Evolutionary conservation across 768 basidiomycete species (phyloP).

Genomic region (Kwoniella pini): DNA sequence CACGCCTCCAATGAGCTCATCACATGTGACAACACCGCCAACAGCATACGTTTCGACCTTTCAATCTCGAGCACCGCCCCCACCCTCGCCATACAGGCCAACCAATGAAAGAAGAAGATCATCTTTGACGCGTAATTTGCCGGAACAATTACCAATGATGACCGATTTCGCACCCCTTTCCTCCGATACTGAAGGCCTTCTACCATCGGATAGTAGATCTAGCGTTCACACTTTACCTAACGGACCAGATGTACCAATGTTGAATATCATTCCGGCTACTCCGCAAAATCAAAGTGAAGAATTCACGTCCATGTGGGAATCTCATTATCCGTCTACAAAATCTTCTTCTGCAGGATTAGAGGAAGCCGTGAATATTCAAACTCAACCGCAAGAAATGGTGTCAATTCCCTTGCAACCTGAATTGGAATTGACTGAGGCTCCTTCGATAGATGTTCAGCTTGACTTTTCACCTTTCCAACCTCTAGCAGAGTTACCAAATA

Average conservation of each 20-base stretch:
- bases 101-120: slow-evolving; percentile 32
- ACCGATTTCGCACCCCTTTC: slow-evolving; percentile 3
- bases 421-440: slow-evolving; percentile 10
- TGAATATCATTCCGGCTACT: slow-evolving; percentile 50
- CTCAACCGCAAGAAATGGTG: slow-evolving; percentile 19
- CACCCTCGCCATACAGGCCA: slow-evolving; percentile 47
- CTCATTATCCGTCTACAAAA: not conserved
- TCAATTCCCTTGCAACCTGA: slow-evolving; percentile 26
- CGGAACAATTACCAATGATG: slow-evolving; percentile 24
- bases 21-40: slow-evolving; percentile 45
- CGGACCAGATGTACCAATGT: slow-evolving; percentile 37
- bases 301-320: slow-evolving; percentile 19
- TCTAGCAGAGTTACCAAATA: slow-evolving; percentile 22
- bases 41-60: slow-evolving; percentile 42
- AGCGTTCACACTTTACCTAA: slow-evolving; percentile 20
- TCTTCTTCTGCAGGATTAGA: slow-evolving; percentile 13
- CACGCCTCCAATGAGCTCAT: slow-evolving; percentile 30
- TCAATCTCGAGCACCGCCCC: slow-evolving; percentile 34
- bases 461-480: slow-evolving; percentile 50
- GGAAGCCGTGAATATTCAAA: slow-evolving; percentile 18
- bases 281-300: slow-evolving; percentile 40
- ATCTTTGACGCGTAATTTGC: slow-evolving; percentile 24
- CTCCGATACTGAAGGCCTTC: slow-evolving; percentile 4
- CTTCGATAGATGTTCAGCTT: slow-evolving; percentile 38
- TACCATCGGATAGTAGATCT: slow-evolving; percentile 19